Evolutionary conservation across 2,329 filamentous ascomycete genomes (phyloP).

Genomic region (Colletotrichum filicis): DNA sequence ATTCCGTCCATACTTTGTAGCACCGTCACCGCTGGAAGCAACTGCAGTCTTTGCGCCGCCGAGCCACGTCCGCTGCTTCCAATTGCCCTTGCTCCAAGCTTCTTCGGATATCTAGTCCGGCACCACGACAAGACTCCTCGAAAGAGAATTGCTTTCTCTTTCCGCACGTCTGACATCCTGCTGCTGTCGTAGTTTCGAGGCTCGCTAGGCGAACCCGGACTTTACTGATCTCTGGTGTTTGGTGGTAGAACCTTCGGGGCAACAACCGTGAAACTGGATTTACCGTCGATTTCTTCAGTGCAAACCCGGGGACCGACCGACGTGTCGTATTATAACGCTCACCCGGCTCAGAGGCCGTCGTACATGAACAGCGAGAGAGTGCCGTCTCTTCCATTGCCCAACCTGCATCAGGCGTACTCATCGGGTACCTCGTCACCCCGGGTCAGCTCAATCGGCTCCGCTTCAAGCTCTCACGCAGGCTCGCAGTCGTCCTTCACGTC

Average conservation of each 20-base stretch:
- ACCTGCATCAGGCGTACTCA: conserved; percentile 75
- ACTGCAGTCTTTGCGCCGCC: neutral
- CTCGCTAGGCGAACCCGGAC: conserved; percentile 18
- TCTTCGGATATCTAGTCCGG: neutral
- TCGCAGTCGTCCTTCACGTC: conserved; percentile 67
- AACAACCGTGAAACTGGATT: conserved; percentile 92
- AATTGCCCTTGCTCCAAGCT: neutral
- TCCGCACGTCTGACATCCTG: neutral
- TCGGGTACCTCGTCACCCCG: conserved; percentile 81
- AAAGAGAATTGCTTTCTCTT: neutral
- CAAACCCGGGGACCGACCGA: conserved; percentile 83
- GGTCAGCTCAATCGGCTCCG: conserved; percentile 77
- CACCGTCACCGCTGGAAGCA: conserved; percentile 7
- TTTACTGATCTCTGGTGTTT: conserved; percentile 16
- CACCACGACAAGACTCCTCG: neutral
- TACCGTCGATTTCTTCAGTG: conserved; percentile 86
- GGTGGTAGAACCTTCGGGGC: conserved; percentile 40
- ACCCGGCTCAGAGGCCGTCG: conserved; percentile 72
- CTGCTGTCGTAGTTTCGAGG: conserved; percentile 5
- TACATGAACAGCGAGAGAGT: conserved; percentile 77
- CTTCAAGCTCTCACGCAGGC: conserved; percentile 61
- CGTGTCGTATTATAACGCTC: conserved; percentile 75
- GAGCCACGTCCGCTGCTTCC: neutral
- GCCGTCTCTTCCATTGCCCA: conserved; percentile 76
- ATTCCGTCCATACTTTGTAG: neutral